Evolutionary conservation across 768 basidiomycete species (phyloP).

Genomic region (Macrolepiota dolichaula): DNA sequence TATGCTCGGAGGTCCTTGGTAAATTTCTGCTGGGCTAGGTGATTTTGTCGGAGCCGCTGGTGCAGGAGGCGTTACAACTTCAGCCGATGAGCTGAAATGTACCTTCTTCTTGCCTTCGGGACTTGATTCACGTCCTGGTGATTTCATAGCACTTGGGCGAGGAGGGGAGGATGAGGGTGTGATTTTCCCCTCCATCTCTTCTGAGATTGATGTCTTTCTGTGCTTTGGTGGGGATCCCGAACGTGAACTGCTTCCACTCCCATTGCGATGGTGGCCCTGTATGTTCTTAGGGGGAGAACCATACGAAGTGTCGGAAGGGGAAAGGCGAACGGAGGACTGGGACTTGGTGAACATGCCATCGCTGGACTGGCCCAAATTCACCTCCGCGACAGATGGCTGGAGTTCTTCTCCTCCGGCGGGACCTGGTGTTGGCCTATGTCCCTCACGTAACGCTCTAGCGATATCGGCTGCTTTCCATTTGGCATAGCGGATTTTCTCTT

Average conservation of each 20-base stretch:
- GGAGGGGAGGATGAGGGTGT: conserved; percentile 17
- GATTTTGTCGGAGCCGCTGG: conserved; percentile 16
- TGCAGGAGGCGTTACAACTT: conserved; percentile 23
- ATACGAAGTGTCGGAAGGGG: neutral
- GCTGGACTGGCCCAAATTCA: neutral
- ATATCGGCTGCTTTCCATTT: conserved; percentile 99
- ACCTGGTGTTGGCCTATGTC: conserved; percentile 77
- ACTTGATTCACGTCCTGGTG: conserved; percentile 22
- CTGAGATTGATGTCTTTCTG: conserved; percentile 36
- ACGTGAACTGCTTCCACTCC: conserved; percentile 26
- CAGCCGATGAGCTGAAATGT: conserved; percentile 46
- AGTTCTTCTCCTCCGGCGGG: conserved; percentile 51
- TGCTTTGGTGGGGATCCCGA: conserved; percentile 17
- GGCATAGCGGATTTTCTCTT: conserved; percentile 87
- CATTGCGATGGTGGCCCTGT: conserved; percentile 16
- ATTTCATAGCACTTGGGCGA: conserved; percentile 9
- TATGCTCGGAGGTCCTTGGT: conserved; percentile 12
- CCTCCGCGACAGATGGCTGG: neutral
- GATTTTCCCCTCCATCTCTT: conserved; percentile 33
- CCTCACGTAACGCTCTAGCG: conserved; percentile 92
- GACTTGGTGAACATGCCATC: neutral
- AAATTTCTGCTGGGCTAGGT: conserved; percentile 20
- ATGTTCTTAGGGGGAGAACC: conserved; percentile 15
- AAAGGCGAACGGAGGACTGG: neutral
- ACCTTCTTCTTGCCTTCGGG: conserved; percentile 40